Evolutionary conservation across 2,329 filamentous ascomycete genomes (phyloP).

Genomic region (Thelonectria discophora): DNA sequence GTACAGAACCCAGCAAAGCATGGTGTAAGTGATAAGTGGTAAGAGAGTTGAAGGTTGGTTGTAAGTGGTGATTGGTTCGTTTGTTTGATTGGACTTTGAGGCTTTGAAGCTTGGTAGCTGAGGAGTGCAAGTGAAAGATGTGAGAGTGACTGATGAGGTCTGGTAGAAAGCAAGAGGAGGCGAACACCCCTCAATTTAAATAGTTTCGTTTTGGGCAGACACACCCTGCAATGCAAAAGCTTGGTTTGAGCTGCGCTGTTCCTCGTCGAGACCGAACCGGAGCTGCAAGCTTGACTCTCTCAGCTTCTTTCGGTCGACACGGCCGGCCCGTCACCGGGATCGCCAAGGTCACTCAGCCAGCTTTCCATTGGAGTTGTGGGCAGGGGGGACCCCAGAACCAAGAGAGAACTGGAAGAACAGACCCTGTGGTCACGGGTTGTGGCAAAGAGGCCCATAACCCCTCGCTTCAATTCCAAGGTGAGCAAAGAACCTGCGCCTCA

Average conservation of each 20-base stretch:
- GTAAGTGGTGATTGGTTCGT: neutral
- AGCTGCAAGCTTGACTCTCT: constrained; percentile 5
- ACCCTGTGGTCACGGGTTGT: neutral
- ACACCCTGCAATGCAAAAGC: constrained; percentile 2
- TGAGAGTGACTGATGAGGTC: constrained; percentile 8
- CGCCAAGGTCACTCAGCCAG: constrained; percentile 1
- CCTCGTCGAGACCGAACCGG: constrained; percentile 12
- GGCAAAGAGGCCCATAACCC: too few relatives aligned
- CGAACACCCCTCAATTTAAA: constrained; percentile 8
- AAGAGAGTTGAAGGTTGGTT: neutral
- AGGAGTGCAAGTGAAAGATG: neutral
- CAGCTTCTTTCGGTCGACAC: constrained; percentile 1
- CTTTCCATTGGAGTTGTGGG: neutral
- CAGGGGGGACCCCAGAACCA: constrained; percentile 5
- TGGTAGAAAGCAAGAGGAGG: constrained; percentile 1
- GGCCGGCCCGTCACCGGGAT: constrained; percentile 22
- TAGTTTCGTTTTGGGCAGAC: constrained; percentile 4
- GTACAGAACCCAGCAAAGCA: constrained; percentile 28
- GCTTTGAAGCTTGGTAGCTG: neutral
- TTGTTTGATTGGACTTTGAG: too few relatives aligned
- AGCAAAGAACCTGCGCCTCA: neutral
- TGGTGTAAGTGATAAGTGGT: constrained; percentile 8
- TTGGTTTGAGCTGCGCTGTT: neutral
- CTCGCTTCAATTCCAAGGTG: neutral
- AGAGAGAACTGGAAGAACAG: neutral